These are phyloP conservation scores for Beauveria caledonica DNA, from an alignment of 2,329 filamentous ascomycete genomes.

Conservation along the genomic window DNA sequence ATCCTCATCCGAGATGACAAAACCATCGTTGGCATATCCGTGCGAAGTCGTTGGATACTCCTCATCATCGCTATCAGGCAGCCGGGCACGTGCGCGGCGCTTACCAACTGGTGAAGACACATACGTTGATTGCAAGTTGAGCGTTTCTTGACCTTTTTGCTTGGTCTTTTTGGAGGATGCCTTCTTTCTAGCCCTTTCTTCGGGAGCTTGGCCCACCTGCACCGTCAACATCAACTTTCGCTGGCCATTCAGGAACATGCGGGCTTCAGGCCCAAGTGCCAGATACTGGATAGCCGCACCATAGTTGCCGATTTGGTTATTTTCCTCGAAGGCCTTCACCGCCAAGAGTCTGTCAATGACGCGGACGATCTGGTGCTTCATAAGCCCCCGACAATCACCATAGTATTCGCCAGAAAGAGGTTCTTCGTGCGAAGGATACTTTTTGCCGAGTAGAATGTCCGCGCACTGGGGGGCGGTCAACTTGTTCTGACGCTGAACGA, in stretches of 20 bases:
- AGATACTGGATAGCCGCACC: conserved; percentile 72
- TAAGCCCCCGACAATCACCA: conserved; percentile 61
- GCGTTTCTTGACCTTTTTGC: conserved; percentile 26
- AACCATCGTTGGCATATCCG: conserved; percentile 41
- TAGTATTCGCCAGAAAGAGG: conserved; percentile 47
- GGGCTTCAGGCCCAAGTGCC: conserved; percentile 34
- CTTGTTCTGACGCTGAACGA: conserved; percentile 53
- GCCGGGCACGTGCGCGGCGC: conserved; percentile 21
- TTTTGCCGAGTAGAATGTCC: conserved; percentile 72
- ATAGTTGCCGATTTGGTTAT: conserved; percentile 42
- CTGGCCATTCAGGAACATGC: conserved; percentile 34
- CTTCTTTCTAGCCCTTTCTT: conserved; percentile 12
- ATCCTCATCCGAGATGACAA: conserved; percentile 37
- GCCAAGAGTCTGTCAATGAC: conserved; percentile 70
- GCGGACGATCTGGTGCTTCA: conserved; percentile 70
- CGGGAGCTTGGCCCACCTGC: conserved; percentile 20
- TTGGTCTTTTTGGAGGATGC: conserved; percentile 21
- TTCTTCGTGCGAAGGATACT: conserved; percentile 43
- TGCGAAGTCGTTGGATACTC: conserved; percentile 31
- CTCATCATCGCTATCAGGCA: conserved; percentile 25
- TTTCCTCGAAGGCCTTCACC: conserved; percentile 66
- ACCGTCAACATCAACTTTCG: conserved; percentile 38
- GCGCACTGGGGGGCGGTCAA: conserved; percentile 73
- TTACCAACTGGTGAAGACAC: conserved; percentile 45
- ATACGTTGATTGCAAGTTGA: conserved; percentile 37